Evolutionary conservation across 768 basidiomycete species (phyloP).

Genomic region (Naganishia vishniacii): DNA sequence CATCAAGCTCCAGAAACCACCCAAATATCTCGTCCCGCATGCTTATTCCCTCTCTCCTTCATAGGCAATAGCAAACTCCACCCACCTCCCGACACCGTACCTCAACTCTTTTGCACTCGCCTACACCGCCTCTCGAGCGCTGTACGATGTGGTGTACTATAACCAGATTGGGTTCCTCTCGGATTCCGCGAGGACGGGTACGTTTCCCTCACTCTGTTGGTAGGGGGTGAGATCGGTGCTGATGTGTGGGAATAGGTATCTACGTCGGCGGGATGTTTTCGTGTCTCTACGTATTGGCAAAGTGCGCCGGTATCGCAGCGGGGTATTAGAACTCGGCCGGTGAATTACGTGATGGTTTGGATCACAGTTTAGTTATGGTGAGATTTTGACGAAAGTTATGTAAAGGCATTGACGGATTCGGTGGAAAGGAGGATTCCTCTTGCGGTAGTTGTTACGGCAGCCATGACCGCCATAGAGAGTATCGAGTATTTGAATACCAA

Average conservation of each 20-base stretch:
- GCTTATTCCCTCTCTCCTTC: background rate
- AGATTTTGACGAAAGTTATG: too few relatives aligned
- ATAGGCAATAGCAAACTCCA: conserved; percentile 11
- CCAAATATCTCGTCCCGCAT: background rate
- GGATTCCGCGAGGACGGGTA: conserved; percentile 8
- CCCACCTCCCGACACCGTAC: conserved; percentile 23
- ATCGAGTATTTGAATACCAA: too few relatives aligned
- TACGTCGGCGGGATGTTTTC: conserved; percentile 22
- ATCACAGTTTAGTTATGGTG: too few relatives aligned
- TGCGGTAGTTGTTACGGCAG: too few relatives aligned
- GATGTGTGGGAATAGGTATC: background rate
- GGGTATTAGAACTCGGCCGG: background rate
- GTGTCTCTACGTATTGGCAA: conserved; percentile 9
- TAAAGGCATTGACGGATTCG: too few relatives aligned
- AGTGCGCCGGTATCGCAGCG: conserved; percentile 11
- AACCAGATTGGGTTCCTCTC: conserved; percentile 20
- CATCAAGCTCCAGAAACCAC: too few relatives aligned
- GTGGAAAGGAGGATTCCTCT: too few relatives aligned
- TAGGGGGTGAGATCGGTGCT: background rate
- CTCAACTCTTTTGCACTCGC: conserved; percentile 23
- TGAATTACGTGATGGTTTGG: too few relatives aligned
- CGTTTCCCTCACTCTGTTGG: background rate
- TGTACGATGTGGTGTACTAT: conserved; percentile 24
- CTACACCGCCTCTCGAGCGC: conserved; percentile 19
- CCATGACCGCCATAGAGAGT: too few relatives aligned